phyloP scores from a whole-genome alignment of 805 yeast species.

The Yamadazyma paraphyllophila region DNA sequence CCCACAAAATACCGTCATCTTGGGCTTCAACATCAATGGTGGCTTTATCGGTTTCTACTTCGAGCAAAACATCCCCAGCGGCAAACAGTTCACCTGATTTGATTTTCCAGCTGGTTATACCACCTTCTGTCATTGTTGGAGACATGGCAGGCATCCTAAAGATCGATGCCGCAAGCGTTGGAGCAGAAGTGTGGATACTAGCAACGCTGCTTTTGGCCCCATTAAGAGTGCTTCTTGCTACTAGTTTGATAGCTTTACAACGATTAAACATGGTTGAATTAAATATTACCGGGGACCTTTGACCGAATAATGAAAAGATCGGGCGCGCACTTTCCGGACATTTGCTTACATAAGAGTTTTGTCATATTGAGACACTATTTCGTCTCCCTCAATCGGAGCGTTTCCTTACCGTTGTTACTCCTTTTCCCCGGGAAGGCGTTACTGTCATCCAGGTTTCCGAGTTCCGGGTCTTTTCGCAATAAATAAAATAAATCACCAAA shows the following conservation, averaged over 20 bases:
- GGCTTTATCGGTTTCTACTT: constrained; percentile 86
- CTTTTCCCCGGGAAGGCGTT: not conserved
- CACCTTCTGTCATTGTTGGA: constrained; percentile 97
- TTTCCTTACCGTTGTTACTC: no score
- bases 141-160: constrained; percentile 98
- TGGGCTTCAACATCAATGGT: constrained; percentile 82
- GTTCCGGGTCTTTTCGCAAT: not conserved
- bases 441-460: not conserved
- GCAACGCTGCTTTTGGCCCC: not conserved
- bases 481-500: not conserved
- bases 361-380: no score
- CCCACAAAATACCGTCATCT: constrained; percentile 89
- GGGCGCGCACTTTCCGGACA: constrained; percentile 9
- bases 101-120: constrained; percentile 84
- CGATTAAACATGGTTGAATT: not conserved
- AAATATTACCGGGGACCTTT: constrained; percentile 4
- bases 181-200: constrained; percentile 1
- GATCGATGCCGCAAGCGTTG: constrained; percentile 34
- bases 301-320: constrained; percentile 5
- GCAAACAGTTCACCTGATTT: constrained; percentile 65
- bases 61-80: constrained; percentile 80
- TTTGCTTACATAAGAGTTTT: no score
- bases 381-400: no score
- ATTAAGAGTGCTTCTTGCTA: not conserved
- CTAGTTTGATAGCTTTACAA: not conserved